Conservation (phyloP, 1,284 basidiomycete species). For the Mycocalia duriaeana region DNA sequence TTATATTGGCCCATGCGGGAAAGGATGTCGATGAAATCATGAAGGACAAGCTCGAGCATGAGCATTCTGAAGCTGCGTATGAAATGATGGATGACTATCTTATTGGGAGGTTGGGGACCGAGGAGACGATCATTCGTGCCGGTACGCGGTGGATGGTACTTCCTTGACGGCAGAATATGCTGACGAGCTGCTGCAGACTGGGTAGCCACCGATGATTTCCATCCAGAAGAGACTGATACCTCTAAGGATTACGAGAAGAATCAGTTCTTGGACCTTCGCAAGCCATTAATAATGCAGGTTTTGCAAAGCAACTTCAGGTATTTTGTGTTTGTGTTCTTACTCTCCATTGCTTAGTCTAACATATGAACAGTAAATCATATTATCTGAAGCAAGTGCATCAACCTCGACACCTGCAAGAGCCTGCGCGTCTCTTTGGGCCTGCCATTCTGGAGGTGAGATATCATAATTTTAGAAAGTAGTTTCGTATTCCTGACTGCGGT, state of each 20-base stretch:
- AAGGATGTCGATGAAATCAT: conserved; percentile 81
- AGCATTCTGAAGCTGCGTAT: conserved; percentile 91
- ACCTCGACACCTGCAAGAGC: conserved; percentile 84
- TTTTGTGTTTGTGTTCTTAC: conserved; percentile 12
- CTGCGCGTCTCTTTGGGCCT: conserved; percentile 85
- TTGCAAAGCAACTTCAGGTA: conserved; percentile 80
- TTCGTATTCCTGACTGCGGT: no score
- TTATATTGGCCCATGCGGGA: conserved; percentile 78
- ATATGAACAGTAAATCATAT: conserved; percentile 76
- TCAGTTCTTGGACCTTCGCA: conserved; percentile 88
- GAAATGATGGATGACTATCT: conserved; percentile 87
- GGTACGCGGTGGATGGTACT: conserved; percentile 41
- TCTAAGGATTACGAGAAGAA: conserved; percentile 80
- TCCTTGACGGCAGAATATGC: conserved; percentile 3
- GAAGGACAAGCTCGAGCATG: conserved; percentile 82
- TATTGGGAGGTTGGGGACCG: conserved; percentile 76
- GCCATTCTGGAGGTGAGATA: conserved; percentile 70
- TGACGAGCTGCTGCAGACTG: conserved; percentile 54
- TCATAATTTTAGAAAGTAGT: no score
- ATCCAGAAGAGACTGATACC: conserved; percentile 82
- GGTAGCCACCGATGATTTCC: conserved; percentile 83
- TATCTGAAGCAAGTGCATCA: conserved; percentile 97
- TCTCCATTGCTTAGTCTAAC: conserved; percentile 4
- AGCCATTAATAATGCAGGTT: conserved; percentile 83
- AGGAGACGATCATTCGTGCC: conserved; percentile 74